Conservation (phyloP, 768 basidiomycete species). For the Lenzites betulinus region DNA sequence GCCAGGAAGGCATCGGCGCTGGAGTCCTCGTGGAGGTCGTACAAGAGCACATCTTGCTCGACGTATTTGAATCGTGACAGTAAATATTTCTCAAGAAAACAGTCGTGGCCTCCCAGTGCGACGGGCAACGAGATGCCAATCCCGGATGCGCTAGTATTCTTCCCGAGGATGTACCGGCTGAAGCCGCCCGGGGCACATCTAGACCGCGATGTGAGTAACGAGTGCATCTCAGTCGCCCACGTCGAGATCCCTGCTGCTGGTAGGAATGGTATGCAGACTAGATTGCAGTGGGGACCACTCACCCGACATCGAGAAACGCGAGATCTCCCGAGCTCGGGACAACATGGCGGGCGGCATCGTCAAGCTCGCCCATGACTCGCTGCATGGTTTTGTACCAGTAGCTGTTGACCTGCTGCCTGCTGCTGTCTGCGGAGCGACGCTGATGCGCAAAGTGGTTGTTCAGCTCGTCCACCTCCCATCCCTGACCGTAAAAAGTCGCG, state of each 20-base stretch:
- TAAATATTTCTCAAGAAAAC: slow-evolving; percentile 7
- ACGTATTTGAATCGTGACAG: slow-evolving; percentile 8
- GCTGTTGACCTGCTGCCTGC: not conserved
- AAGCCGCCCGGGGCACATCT: slow-evolving; percentile 30
- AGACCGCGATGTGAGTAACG: not conserved
- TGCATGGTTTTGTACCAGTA: slow-evolving; percentile 24
- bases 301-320: slow-evolving; percentile 26
- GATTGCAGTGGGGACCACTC: not conserved
- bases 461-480: slow-evolving; percentile 11
- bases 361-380: slow-evolving; percentile 24
- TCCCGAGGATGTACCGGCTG: slow-evolving; percentile 20
- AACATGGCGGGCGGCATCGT: slow-evolving; percentile 11
- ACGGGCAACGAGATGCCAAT: slow-evolving; percentile 21
- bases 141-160: slow-evolving; percentile 14
- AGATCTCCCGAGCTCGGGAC: slow-evolving; percentile 6
- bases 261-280: not conserved
- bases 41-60: slow-evolving; percentile 16
- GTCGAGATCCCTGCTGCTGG: too few species aligned
- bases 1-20: not conserved
- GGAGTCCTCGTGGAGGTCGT: slow-evolving; percentile 3
- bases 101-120: slow-evolving; percentile 13
- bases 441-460: slow-evolving; percentile 14
- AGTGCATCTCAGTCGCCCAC: too few species aligned
- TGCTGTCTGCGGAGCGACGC: slow-evolving; percentile 14
- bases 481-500: not conserved